A percentile compares a stretch with the other conserved stretches of the same genome.
Conservation (phyloP, 441 rosid species). For the Arabidopsis lyrata region DNA sequence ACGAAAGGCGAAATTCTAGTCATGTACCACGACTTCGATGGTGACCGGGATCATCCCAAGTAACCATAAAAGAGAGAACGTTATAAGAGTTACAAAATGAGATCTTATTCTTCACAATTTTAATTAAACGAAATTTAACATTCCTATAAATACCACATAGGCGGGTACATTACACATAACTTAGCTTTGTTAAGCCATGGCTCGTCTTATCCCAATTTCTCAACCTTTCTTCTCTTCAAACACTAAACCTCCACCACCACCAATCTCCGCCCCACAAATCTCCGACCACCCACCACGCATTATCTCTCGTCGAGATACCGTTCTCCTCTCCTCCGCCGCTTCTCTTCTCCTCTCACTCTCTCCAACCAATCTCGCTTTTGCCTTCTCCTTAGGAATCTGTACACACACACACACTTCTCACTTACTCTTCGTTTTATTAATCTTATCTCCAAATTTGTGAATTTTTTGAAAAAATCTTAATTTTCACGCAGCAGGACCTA, state of each 20-base stretch:
- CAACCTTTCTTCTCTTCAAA: conserved; percentile 46
- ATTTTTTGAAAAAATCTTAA: conserved; percentile 23
- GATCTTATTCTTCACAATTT: too few relatives aligned
- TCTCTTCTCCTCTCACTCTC: conserved; percentile 53
- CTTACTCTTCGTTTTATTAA: not conserved
- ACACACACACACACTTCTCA: conserved; percentile 26
- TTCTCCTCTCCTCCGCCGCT: conserved; percentile 56
- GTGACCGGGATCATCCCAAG: too few relatives aligned
- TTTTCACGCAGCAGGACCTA: conserved; percentile 88
- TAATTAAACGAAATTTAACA: not conserved
- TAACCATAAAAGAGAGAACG: too few relatives aligned
- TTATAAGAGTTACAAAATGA: too few relatives aligned
- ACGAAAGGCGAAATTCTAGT: too few relatives aligned
- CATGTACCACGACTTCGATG: too few relatives aligned
- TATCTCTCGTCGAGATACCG: conserved; percentile 62
- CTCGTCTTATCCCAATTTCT: conserved; percentile 50
- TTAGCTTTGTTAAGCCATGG: conserved; percentile 43
- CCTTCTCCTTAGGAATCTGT: conserved; percentile 79
- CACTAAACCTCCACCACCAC: conserved; percentile 42
- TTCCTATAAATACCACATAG: conserved; percentile 9
- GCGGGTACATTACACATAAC: conserved; percentile 8
- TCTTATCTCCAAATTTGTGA: not conserved
- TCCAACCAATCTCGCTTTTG: conserved; percentile 53
- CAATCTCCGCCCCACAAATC: conserved; percentile 3
- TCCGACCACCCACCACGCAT: conserved; percentile 22